Percentiles rank a stretch among this genome's conserved stretches.
phyloP scores from a whole-genome alignment of 2,329 filamentous ascomycete species.

The Periglandula ipomoeae region DNA sequence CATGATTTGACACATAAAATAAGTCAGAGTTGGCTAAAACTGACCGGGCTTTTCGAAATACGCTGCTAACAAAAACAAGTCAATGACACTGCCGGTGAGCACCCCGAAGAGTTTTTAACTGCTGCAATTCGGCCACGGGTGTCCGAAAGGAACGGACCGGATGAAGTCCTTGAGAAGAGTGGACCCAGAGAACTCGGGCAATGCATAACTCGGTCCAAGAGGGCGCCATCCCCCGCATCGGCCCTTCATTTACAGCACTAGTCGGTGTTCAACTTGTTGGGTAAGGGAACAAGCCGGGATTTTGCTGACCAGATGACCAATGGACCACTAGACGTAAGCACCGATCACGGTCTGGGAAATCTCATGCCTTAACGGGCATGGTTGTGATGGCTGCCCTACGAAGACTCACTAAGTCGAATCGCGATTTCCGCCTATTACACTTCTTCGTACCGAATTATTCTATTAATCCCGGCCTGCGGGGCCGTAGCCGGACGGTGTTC shows the following conservation, averaged over 20 bases:
- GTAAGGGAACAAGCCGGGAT: background rate
- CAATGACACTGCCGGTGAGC: too few species aligned
- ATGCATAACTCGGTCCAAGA: too few species aligned
- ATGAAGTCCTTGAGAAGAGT: background rate
- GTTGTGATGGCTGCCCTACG: background rate
- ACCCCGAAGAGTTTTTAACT: background rate
- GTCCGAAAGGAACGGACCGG: conserved; percentile 20
- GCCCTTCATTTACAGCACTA: too few species aligned
- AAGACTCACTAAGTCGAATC: background rate
- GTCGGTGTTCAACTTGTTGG: background rate
- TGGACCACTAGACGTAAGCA: background rate
- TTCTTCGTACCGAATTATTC: background rate
- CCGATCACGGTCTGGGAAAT: background rate
- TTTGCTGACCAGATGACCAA: background rate
- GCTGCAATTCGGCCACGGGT: background rate
- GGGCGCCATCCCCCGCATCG: too few species aligned
- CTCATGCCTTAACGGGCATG: background rate
- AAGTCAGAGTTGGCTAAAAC: too few species aligned
- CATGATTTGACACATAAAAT: too few species aligned
- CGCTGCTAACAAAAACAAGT: too few species aligned
- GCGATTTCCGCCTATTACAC: too few species aligned
- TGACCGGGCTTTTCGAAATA: too few species aligned
- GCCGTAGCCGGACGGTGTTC: background rate
- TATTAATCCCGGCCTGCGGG: background rate
- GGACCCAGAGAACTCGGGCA: too few species aligned